Evolutionary conservation across 352 stramenopile species (phyloP), one percentile per base, ranked within the genome.

Genomic region (Phytophthora brassicae): DNA sequence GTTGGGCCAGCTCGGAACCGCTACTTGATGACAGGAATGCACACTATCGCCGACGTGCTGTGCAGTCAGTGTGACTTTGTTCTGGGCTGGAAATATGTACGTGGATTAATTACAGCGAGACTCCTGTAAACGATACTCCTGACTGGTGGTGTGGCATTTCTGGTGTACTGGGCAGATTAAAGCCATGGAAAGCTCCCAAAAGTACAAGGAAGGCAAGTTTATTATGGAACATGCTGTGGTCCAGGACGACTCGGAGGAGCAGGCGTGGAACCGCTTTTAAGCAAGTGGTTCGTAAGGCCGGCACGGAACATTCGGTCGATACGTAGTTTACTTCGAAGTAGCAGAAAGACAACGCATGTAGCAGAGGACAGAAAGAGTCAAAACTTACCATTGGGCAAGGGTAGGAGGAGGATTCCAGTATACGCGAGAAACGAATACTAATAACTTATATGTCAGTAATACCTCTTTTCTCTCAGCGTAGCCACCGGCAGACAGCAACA

Each of bases 161-260:
- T 45, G 6, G 1, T 45, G 39, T 45, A n/a, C 19, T 55, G 38
- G 14, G 22, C 60, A 92, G 84, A 59, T 93, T 56, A 88, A 87
- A 42, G 84, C 84, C 23, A 91, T 90, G 80, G 84, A 93, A 71
- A 44, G 48, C 36, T 86, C 84, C 44, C 84, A 93, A 68, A 88
- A 88, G 65, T 93, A 93, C 81, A 93, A 91, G 57, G 84, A 93
- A 73, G 84, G 81, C 60, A 90, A 88, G 64, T 93, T 86, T 53
- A 90, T 91, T 55, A 84, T 93, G 72, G 84, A 93, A 64, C 68
- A 81, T 19, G 78, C 80, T 28, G 66, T 91, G n/a, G 78, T 93
- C 16, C 68, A 89, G 45, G 81, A 93, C 49, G 79, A 86, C 33
- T 56, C 44, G 17, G 79, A 89, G 59, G 79, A 88, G 48, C 49